Evolutionary conservation across 768 basidiomycete species (phyloP).

Genomic region (Multifurca ochricompacta): DNA sequence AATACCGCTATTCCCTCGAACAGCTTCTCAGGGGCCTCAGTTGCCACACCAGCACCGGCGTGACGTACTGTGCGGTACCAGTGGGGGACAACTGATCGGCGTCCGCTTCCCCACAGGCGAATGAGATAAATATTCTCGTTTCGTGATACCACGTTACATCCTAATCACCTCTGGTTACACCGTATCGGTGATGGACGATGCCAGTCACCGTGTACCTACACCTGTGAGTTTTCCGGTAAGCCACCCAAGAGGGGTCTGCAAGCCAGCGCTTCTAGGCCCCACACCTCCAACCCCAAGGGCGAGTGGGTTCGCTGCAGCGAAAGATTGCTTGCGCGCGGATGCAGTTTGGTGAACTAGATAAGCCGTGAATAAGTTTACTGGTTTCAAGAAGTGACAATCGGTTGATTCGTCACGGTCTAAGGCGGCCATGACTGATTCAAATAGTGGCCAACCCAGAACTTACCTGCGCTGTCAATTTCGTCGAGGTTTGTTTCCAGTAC

Average conservation of each 20-base stretch:
- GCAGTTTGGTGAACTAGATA: conserved; percentile 58
- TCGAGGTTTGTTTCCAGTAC: conserved; percentile 94
- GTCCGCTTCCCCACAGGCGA: background rate
- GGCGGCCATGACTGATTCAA: background rate
- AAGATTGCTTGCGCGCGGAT: conserved; percentile 70
- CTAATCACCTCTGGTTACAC: background rate
- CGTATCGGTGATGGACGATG: background rate
- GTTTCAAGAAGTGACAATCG: background rate
- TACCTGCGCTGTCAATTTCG: conserved; percentile 69
- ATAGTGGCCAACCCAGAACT: conserved; percentile 21
- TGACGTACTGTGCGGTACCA: background rate
- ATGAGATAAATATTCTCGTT: background rate
- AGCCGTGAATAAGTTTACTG: background rate
- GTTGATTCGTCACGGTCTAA: too few relatives aligned
- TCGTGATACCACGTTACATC: background rate
- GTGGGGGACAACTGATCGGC: background rate
- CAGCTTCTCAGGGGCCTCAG: conserved; percentile 4
- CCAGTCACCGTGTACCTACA: conserved; percentile 40
- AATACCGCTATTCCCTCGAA: background rate
- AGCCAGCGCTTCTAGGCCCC: conserved; percentile 47
- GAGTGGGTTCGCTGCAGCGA: conserved; percentile 73
- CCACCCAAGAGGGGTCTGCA: conserved; percentile 75
- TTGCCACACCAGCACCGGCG: conserved; percentile 4
- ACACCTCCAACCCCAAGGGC: conserved; percentile 58
- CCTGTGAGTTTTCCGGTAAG: conserved; percentile 67